Base-by-base conservation (phyloP, 2,329 filamentous ascomycete species). In the Arthrobotrys sinensis region DNA sequence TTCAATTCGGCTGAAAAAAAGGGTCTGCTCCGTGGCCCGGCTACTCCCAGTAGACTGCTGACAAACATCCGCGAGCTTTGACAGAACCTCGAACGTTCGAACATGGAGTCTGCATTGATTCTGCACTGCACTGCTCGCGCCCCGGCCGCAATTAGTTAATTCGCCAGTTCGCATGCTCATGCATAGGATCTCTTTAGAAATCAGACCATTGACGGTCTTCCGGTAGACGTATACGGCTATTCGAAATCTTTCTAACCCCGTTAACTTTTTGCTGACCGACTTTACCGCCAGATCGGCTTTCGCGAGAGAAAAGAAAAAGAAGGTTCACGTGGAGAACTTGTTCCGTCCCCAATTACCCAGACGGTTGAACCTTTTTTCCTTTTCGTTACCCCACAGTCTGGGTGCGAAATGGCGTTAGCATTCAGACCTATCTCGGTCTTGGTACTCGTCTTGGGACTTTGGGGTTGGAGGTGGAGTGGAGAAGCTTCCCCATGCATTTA, bases 211-310 rank as follows among this genome's bases (percentile, higher is more conserved):
- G 62, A 5, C 2, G 14, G 46, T 38, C 34, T 38, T 48, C 36
- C 64, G 64, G 63, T 50, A 66, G 46, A 66, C 24, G 21, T 40
- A 52, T 16, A 52, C 63, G 63, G 63, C 63, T 52, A 11, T 53
- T 21, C 8, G 21, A 62, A 19, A 4, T 12, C 10, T 19, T 53
- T 55, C 12, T 57, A 14, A 6, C 12, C 32, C 6, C 12, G 38
- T 67, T 14, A 8, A 32, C 45, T 36, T 19, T 46, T 36, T 21
- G 55, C 6, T 12, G 24, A 34, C 24, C 19, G 21, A 64, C 14
- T 66, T 73, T 57, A 67, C 63, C 70, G 70, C 70, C 70, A 75
- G 70, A 75, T 75, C 70, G 70, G 63, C 63, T 73, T 46, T 66
- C n/a, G 24, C 24, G 19, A 21, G 21, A 46, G 19, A 50, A 21